phyloP scores from a whole-genome alignment of 768 basidiomycete genomes.

The Piloderma croceum region DNA sequence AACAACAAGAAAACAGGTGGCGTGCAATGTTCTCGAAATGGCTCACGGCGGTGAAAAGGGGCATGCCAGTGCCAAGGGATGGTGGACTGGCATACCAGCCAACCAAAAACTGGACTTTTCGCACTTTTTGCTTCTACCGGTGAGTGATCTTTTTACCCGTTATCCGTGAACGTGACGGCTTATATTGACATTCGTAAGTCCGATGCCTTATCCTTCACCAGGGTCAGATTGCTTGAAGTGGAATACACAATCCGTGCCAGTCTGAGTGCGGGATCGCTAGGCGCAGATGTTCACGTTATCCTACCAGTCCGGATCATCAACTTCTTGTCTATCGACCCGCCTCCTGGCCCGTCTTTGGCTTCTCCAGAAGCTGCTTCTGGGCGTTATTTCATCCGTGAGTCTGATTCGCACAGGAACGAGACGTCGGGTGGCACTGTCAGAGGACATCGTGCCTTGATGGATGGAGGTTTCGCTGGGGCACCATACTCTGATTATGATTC shows the following conservation, averaged over 20 bases:
- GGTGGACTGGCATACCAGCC: constrained; percentile 80
- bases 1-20: constrained; percentile 57
- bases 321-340: constrained; percentile 82
- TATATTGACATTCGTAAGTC: constrained; percentile 36
- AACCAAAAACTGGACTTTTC: constrained; percentile 58
- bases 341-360: constrained; percentile 37
- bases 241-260: constrained; percentile 65
- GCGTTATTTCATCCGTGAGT: no score
- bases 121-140: constrained; percentile 69
- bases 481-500: no score
- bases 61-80: constrained; percentile 76
- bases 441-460: no score
- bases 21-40: constrained; percentile 60
- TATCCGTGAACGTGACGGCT: constrained; percentile 5
- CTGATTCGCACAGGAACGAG: no score
- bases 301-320: constrained; percentile 76
- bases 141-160: constrained; percentile 33
- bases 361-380: no score
- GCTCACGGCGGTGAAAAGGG: constrained; percentile 59
- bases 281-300: constrained; percentile 61
- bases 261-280: constrained; percentile 51
- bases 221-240: constrained; percentile 71
- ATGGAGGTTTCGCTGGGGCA: no score
- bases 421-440: no score
- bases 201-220: constrained; percentile 62